Percentiles rank a stretch among this genome's conserved stretches.
These are phyloP conservation scores for Pythium coloratum DNA, from an alignment of 352 stramenopile species.

Conservation along the genomic window DNA sequence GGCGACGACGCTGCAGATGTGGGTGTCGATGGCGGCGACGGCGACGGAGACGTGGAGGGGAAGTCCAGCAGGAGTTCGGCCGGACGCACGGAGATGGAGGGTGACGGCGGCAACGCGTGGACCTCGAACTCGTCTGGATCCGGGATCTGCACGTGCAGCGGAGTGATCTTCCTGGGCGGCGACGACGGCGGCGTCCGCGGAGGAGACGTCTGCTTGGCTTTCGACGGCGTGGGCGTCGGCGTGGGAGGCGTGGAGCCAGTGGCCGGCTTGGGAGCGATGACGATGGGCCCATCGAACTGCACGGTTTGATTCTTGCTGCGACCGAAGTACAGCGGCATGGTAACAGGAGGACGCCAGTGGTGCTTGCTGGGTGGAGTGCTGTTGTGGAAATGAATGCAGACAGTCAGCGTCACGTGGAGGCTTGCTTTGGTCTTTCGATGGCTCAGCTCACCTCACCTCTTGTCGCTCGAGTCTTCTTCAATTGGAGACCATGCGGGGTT, in stretches of 20 bases:
- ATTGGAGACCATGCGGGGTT: neutral
- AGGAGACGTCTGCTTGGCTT: slow-evolving; percentile 5
- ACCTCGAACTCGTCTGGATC: neutral
- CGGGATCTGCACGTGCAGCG: slow-evolving; percentile 23
- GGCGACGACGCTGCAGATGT: slow-evolving; percentile 5
- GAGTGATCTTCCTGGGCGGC: slow-evolving; percentile 15
- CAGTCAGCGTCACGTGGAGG: neutral
- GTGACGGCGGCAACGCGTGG: slow-evolving; percentile 2
- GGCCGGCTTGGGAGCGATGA: neutral
- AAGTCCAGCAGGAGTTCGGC: slow-evolving; percentile 23
- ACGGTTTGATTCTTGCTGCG: slow-evolving; percentile 1
- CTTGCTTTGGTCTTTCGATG: neutral
- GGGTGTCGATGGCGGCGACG: neutral
- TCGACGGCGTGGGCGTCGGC: neutral
- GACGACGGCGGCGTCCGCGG: slow-evolving; percentile 9
- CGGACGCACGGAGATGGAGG: slow-evolving; percentile 16
- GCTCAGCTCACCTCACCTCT: neutral
- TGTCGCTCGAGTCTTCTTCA: neutral
- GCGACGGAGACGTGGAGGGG: slow-evolving; percentile 5
- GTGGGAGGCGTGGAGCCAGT: neutral
- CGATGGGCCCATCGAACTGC: neutral
- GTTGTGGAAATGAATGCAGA: neutral
- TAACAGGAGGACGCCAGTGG: too few relatives aligned
- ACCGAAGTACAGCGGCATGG: slow-evolving; percentile 18
- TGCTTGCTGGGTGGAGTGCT: neutral